Percentiles rank a stretch among this genome's conserved stretches.
Conservation (phyloP, 768 basidiomycete species). For the Tylopilus intermedius region DNA sequence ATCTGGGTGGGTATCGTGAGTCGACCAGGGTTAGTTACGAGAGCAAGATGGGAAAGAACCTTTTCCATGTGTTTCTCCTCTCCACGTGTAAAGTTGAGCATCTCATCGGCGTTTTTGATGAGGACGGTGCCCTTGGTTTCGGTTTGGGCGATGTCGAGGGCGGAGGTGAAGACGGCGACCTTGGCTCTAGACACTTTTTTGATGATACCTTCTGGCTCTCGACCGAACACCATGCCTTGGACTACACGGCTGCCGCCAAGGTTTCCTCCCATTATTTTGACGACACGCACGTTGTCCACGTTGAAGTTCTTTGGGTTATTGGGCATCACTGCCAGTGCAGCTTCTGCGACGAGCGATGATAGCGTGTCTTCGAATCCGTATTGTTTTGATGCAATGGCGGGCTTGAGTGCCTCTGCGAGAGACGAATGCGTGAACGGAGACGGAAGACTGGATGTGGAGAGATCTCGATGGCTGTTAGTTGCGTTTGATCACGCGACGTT, state of each 20-base stretch:
- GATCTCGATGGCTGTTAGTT: conserved; percentile 40
- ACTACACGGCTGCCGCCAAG: conserved; percentile 83
- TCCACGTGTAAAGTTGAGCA: conserved; percentile 93
- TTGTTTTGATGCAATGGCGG: conserved; percentile 95
- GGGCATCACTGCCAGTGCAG: conserved; percentile 90
- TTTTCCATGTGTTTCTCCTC: conserved; percentile 97
- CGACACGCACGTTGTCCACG: conserved; percentile 96
- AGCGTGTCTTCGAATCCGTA: conserved; percentile 89
- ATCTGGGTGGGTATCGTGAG: conserved; percentile 47
- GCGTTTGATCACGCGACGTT: conserved; percentile 7
- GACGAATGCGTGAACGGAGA: conserved; percentile 65
- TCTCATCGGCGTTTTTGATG: conserved; percentile 90
- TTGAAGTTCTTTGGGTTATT: conserved; percentile 87
- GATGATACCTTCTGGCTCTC: conserved; percentile 87
- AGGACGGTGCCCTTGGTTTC: conserved; percentile 99
- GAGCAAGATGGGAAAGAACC: conserved; percentile 29
- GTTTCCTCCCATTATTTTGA: conserved; percentile 96
- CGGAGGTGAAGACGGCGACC: conserved; percentile 92
- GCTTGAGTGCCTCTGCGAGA: conserved; percentile 74
- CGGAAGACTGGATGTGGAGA: conserved; percentile 66
- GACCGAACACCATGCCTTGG: conserved; percentile 95
- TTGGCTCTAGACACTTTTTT: conserved; percentile 84
- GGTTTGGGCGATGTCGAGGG: conserved; percentile 90
- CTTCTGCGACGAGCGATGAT: conserved; percentile 83
- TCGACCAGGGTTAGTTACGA: too few species aligned